These are phyloP conservation scores for Venturia aucupariae DNA, from an alignment of 2,329 filamentous ascomycete genomes.

Conservation along the genomic window DNA sequence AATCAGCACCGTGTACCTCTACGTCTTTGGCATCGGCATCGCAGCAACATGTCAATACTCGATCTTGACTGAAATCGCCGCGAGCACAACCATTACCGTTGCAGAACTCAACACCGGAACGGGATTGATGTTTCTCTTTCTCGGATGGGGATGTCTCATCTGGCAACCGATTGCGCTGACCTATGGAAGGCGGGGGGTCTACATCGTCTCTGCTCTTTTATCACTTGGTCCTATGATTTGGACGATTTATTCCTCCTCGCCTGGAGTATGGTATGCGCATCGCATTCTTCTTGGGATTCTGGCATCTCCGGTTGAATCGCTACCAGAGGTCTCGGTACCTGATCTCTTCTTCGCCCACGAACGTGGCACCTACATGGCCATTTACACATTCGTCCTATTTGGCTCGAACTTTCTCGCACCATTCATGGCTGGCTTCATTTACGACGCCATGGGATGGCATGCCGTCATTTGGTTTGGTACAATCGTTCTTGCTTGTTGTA, in stretches of 20 bases:
- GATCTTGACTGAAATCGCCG: conserved; percentile 39
- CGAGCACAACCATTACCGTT: conserved; percentile 37
- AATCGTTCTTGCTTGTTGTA: conserved; percentile 41
- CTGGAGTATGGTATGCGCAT: conserved; percentile 12
- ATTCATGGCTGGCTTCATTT: conserved; percentile 29
- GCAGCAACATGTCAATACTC: conserved; percentile 41
- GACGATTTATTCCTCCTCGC: not conserved
- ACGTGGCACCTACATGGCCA: conserved; percentile 17
- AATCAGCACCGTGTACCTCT: conserved; percentile 26
- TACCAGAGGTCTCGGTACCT: conserved; percentile 15
- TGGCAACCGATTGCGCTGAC: conserved; percentile 45
- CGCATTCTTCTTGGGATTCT: conserved; percentile 20
- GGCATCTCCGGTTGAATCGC: conserved; percentile 19
- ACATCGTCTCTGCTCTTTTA: conserved; percentile 34
- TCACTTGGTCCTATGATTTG: conserved; percentile 22
- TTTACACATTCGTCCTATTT: conserved; percentile 25
- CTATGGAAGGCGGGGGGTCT: conserved; percentile 42
- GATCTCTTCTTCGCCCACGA: conserved; percentile 17
- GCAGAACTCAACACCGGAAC: conserved; percentile 40
- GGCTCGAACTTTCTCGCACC: conserved; percentile 30
- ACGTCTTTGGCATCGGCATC: conserved; percentile 39
- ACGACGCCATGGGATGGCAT: conserved; percentile 27
- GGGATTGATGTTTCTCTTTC: conserved; percentile 43
- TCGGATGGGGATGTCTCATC: conserved; percentile 43
- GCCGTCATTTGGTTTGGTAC: conserved; percentile 41